Base-by-base conservation (phyloP, 352 stramenopile species). In the Phytophthora europaea region DNA sequence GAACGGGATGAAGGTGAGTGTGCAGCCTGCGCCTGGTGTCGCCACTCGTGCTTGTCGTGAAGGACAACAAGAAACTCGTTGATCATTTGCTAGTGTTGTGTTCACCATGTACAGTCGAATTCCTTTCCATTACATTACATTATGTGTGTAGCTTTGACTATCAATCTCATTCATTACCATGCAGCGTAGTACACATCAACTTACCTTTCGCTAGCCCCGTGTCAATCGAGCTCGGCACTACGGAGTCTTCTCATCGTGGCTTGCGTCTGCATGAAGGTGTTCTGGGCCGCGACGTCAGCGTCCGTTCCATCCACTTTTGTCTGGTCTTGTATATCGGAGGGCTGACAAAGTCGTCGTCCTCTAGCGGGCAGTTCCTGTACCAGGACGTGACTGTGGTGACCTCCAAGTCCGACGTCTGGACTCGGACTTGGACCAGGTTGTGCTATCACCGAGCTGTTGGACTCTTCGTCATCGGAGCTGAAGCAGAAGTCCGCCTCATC, bases 401-500 rank as follows among this genome's bases (percentile, higher is more conserved):
- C 4, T 78, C 51, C 22, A 65, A 67, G 16, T 75, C 64, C 1
- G 51, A 71, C 48, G 61, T 59, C 59, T 15, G 67, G 47, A 57
- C 60, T 78, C 1, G 62, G 70, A 53, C 72, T 66, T 43, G 34
- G 34, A 18, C 34, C 34, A 16, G 66, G 61, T 16, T 78, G 58
- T 9, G 18, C 75, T 9, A 71, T 31, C 34, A 73, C 38, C 6
- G 67, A 79, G 22, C 55, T 65, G 18, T 34, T 47, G 54, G 67
- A 67, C 36, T 66, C 58, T 33, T 81, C 71, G 6, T 76, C 71
- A 40, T 47, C 48, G 22, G 61, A 64, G 43, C 73, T 77, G n/a
- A 74, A 82, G 65, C 69, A 66, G 48, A 76, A 76, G 18, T 82
- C 64, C 2, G 60, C 77, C 60, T 70, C 76, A 31, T 84, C 73